phyloP scores from a whole-genome alignment of 2,329 filamentous ascomycete species.

The Sporothrix pseudoabietina region DNA sequence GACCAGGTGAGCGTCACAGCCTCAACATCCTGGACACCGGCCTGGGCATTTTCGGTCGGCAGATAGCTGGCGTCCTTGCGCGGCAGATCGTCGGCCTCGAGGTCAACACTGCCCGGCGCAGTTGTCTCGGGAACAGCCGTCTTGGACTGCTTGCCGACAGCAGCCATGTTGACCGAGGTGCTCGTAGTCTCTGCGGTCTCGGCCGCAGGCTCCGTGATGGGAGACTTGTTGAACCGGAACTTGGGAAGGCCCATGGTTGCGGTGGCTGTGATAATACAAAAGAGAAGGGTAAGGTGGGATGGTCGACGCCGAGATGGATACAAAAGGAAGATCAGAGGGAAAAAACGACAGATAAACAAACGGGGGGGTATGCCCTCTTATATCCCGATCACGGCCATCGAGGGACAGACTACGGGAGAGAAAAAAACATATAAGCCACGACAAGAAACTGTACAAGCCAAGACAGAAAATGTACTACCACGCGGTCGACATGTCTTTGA shows the following conservation, averaged over 20 bases:
- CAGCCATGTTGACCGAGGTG: neutral
- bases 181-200: neutral
- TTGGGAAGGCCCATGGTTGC: slow-evolving; percentile 26
- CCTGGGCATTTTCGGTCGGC: slow-evolving; percentile 41
- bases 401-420: no score
- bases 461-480: neutral
- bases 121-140: neutral
- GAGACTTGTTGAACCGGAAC: slow-evolving; percentile 23
- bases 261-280: neutral
- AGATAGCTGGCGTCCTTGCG: slow-evolving; percentile 22
- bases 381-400: neutral
- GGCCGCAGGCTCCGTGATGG: slow-evolving; percentile 15
- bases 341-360: neutral
- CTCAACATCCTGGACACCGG: slow-evolving; percentile 52
- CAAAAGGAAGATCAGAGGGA: neutral
- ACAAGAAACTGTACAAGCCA: no score
- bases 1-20: slow-evolving; percentile 51
- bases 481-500: neutral
- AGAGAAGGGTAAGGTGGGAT: neutral
- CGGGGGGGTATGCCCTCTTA: neutral
- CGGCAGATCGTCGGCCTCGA: slow-evolving; percentile 20
- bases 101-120: neutral
- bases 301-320: neutral
- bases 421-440: neutral
- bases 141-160: neutral